phyloP scores from a whole-genome alignment of 345 rosid genomes.

The Populus deltoides region DNA sequence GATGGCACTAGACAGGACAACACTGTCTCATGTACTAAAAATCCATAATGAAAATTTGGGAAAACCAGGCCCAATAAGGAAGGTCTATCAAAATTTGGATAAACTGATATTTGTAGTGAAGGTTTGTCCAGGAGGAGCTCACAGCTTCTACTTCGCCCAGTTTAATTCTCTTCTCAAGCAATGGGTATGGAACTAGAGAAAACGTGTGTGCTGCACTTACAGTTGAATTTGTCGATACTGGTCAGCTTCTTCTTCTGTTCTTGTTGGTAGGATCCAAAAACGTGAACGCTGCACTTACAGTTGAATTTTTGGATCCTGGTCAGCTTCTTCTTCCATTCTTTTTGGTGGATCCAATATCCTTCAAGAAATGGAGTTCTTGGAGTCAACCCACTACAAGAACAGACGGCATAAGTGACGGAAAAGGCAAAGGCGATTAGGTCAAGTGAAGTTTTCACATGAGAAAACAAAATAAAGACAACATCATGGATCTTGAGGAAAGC shows the following conservation, averaged over 20 bases:
- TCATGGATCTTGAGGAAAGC: background rate
- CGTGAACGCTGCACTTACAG: background rate
- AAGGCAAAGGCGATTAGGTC: constrained; percentile 14
- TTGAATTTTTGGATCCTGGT: background rate
- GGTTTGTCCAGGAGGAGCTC: background rate
- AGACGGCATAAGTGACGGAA: constrained; percentile 38
- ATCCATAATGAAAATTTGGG: no score
- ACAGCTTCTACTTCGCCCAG: background rate
- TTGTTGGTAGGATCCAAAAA: constrained; percentile 6
- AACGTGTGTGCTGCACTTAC: background rate
- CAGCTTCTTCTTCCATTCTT: background rate
- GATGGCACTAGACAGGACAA: no score
- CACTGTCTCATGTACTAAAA: no score
- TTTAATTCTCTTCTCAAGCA: background rate
- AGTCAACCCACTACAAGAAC: constrained; percentile 12
- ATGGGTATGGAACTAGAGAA: background rate
- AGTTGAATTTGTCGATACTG: background rate
- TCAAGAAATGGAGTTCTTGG: background rate
- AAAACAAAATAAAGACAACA: background rate
- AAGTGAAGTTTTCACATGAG: background rate
- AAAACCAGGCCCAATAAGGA: no score
- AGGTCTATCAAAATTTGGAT: background rate
- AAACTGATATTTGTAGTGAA: background rate
- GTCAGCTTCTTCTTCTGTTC: background rate
- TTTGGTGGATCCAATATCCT: constrained; percentile 20